phyloP scores from a whole-genome alignment of 306 rosid species.

The Glycine tomentella region DNA sequence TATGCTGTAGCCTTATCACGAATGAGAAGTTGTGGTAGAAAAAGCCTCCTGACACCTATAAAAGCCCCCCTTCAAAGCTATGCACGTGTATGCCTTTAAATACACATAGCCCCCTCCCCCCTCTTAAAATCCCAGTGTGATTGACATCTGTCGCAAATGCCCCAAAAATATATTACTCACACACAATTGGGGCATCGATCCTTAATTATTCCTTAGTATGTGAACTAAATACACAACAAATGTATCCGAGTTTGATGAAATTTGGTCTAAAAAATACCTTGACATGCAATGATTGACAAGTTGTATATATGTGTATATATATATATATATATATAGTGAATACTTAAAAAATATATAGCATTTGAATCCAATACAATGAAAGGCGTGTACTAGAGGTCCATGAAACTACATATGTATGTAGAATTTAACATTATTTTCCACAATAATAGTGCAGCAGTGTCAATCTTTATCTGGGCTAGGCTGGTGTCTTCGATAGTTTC shows the following conservation, averaged over 20 bases:
- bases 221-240: no score
- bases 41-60: constrained; percentile 31
- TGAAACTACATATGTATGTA: not conserved
- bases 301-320: not conserved
- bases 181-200: not conserved
- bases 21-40: constrained; percentile 47
- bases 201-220: no score
- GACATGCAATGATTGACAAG: constrained; percentile 24
- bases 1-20: constrained; percentile 42
- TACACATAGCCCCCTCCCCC: constrained; percentile 25
- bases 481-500: constrained; percentile 51
- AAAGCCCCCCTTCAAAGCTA: constrained; percentile 47
- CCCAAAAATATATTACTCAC: no score
- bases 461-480: constrained; percentile 55
- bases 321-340: no score
- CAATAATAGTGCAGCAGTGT: constrained; percentile 47
- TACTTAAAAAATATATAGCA: not conserved
- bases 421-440: constrained; percentile 24
- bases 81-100: constrained; percentile 53
- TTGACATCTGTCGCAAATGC: constrained; percentile 16
- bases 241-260: not conserved
- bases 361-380: constrained; percentile 4
- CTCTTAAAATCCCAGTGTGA: constrained; percentile 10
- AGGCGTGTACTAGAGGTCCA: not conserved
- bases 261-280: not conserved